phyloP scores from a whole-genome alignment of 495 filamentous ascomycete genomes.

The Eremomyces bilateralis region DNA sequence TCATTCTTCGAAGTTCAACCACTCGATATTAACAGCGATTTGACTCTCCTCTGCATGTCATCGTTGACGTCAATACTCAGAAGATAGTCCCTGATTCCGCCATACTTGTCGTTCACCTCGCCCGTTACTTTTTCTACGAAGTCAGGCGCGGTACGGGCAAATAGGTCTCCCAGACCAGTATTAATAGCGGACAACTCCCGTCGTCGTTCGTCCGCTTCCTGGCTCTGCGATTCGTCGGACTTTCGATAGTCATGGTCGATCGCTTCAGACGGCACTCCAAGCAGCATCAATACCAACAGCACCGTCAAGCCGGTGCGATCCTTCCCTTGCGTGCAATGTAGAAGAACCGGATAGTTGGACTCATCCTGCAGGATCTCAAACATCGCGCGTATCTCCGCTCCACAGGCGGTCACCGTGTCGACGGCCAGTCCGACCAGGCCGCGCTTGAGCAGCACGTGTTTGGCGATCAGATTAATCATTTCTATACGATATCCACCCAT shows the following conservation, averaged over 20 bases:
- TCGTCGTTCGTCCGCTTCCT: conserved; percentile 38
- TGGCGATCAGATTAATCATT: conserved; percentile 43
- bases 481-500: conserved; percentile 40
- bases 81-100: conserved; percentile 40
- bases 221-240: conserved; percentile 34
- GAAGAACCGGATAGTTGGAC: conserved; percentile 33
- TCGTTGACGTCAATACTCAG: conserved; percentile 30
- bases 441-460: conserved; percentile 42
- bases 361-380: conserved; percentile 28
- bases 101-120: conserved; percentile 34
- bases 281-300: conserved; percentile 37
- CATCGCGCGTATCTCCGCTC: conserved; percentile 35
- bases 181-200: conserved; percentile 42
- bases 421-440: conserved; percentile 45
- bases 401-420: conserved; percentile 41
- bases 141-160: conserved; percentile 35
- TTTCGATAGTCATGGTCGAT: conserved; percentile 44
- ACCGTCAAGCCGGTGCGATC: conserved; percentile 60
- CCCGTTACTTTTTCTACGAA: conserved; percentile 28
- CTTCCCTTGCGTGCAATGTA: conserved; percentile 81
- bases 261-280: conserved; percentile 29
- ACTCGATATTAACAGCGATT: no score
- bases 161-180: conserved; percentile 48
- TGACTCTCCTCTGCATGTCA: conserved; percentile 12
- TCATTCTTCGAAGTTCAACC: no score